Base-by-base conservation (phyloP, 768 basidiomycete genomes). In the Leccinum truebloodii region DNA sequence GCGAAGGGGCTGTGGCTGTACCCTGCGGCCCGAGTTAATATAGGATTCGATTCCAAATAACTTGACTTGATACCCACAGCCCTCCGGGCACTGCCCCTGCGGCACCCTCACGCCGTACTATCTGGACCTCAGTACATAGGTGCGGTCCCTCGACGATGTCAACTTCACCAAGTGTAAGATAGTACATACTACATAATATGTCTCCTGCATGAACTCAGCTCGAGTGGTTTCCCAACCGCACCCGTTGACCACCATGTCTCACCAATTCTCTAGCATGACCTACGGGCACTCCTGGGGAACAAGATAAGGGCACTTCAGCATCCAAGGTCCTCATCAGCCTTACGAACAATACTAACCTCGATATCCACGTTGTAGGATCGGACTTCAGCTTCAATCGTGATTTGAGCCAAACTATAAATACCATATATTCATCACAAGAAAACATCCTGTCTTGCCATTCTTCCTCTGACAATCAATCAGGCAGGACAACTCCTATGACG, bases 381-480 rank as follows among this genome's bases (percentile, higher is more conserved):
- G 32, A 32, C 32, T 32, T 28, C 28, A 28, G 28, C 7, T 28
- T 28, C 28, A 28, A 28, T 28, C 28, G 28, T 28, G 2, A 97
- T 85, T 76, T 95, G 93, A 34, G 34, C 34, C 34, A 34, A 13
- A 34, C 34, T 12, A 34, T 34, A 5, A 34, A 34, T 28, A 35
- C 12, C 71, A 89, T 86, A 77, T 97, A 99, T 28, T 35, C 4
- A 13, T 13, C 13, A 35, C 13, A 12, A 35, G 5, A 4, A 35
- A 35, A 35, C 5, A 13, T 35, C 34, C 0, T 35, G 34, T 35
- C 13, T 35, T 35, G 12, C 4, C 34, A 35, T 37, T 32, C 32
- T 32, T 32, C 32, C 32, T 7, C 28, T 28, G 28, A 28, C 28
- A 28, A 28, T 28, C 28, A 8, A 28, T 28, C 28, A 28, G 0